Evolutionary conservation across 164 flowering plant genomes (phyloP).

Genomic region (Cinnamomum micranthum): DNA sequence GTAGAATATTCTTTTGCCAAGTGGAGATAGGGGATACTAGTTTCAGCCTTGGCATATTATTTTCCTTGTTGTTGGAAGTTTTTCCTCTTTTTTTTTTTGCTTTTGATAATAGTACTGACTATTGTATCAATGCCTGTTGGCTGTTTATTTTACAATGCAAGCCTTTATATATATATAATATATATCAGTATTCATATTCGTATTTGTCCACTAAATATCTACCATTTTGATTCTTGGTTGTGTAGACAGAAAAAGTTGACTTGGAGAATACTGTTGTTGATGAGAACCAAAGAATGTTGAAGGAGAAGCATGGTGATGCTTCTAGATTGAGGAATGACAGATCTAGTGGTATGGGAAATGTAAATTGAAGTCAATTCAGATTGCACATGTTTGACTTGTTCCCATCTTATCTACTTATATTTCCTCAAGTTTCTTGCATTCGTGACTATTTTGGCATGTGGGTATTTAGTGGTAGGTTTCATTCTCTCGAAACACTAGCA

Average conservation of each 20-base stretch:
- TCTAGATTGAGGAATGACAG: conserved; percentile 26
- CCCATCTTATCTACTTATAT: not conserved
- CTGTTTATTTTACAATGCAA: too few species aligned
- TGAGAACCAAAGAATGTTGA: conserved; percentile 85
- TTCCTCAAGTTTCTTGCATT: not conserved
- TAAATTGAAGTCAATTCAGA: not conserved
- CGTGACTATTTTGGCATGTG: not conserved
- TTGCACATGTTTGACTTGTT: not conserved
- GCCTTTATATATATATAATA: too few species aligned
- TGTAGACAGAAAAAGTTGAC: conserved; percentile 98
- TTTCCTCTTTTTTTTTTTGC: too few species aligned
- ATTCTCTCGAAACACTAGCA: not conserved
- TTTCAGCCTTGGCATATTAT: too few species aligned
- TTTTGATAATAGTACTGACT: too few species aligned
- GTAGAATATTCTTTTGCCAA: too few species aligned
- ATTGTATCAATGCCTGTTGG: too few species aligned
- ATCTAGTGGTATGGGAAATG: conserved; percentile 24
- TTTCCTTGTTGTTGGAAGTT: too few species aligned
- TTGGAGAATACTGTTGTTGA: conserved; percentile 96
- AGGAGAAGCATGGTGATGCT: conserved; percentile 40
- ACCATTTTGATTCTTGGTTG: not conserved
- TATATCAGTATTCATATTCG: not conserved
- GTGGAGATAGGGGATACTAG: too few species aligned
- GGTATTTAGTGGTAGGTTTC: not conserved
- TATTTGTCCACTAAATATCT: not conserved